Evolutionary conservation across 345 rosid genomes (phyloP).

Genomic region (Salix udensis): DNA sequence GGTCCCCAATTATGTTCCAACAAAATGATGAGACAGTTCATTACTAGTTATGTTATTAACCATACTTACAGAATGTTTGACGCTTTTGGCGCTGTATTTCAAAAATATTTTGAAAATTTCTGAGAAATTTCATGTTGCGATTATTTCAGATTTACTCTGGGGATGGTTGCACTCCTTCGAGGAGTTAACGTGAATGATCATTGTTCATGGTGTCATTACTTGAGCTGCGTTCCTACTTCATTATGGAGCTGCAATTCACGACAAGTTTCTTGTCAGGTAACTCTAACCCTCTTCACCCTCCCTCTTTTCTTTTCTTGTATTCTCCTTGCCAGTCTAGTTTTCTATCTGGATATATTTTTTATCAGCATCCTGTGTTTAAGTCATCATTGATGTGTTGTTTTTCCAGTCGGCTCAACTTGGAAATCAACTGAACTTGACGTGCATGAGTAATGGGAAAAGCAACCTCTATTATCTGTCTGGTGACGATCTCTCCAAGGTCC

Average conservation of each 20-base stretch:
- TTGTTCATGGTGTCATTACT: conserved; percentile 21
- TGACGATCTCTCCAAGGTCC: conserved; percentile 23
- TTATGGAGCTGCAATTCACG: conserved; percentile 33
- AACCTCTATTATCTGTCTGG: conserved; percentile 25
- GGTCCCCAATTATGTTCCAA: background rate
- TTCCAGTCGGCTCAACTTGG: conserved; percentile 57
- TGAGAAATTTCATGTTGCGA: background rate
- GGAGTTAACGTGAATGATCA: conserved; percentile 14
- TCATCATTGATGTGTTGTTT: background rate
- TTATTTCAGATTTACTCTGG: conserved; percentile 24
- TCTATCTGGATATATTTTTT: background rate
- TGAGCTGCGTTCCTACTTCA: conserved; percentile 18
- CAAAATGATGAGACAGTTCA: background rate
- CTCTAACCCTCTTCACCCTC: background rate
- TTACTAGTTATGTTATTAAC: background rate
- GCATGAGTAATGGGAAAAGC: conserved; percentile 50
- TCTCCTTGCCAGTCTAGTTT: background rate
- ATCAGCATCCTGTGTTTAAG: background rate
- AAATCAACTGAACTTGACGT: conserved; percentile 55
- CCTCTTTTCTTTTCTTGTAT: background rate
- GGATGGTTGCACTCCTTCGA: conserved; percentile 15
- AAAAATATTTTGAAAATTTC: too few relatives aligned
- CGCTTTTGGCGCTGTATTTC: rapidly evolving
- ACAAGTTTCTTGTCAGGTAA: conserved; percentile 60
- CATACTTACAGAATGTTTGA: background rate